phyloP scores from a whole-genome alignment of 306 rosid genomes.

The Medicago ruthenica region DNA sequence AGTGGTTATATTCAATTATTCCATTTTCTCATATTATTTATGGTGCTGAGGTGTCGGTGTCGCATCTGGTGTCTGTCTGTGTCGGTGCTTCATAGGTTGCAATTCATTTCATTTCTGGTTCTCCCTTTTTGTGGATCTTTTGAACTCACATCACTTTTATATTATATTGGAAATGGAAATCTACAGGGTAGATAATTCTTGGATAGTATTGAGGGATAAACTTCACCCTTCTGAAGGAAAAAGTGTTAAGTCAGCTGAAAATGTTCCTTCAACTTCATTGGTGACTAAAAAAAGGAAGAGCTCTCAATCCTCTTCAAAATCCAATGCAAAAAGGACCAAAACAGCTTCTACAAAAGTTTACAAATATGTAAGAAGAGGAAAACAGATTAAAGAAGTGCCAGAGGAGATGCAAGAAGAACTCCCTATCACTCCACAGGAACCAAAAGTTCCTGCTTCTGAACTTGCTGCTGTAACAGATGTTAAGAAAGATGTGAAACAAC shows the following conservation, averaged over 20 bases:
- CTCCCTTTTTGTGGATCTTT: background rate
- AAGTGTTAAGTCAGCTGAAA: background rate
- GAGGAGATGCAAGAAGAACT: conserved; percentile 33
- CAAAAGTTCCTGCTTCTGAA: conserved; percentile 25
- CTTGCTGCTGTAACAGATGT: conserved; percentile 30
- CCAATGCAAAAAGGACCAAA: conserved; percentile 42
- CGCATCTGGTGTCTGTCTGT: background rate
- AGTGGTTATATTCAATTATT: background rate
- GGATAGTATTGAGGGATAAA: conserved; percentile 50
- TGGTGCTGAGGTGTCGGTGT: background rate
- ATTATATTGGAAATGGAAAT: conserved; percentile 18
- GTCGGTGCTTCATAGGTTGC: background rate
- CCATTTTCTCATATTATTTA: background rate
- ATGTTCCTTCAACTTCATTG: conserved; percentile 30
- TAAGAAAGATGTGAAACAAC: conserved; percentile 28
- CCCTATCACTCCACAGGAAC: conserved; percentile 17
- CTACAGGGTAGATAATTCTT: conserved; percentile 55
- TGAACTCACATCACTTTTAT: conserved; percentile 1
- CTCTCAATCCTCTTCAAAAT: conserved; percentile 40
- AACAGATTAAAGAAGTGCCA: conserved; percentile 29
- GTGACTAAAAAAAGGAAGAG: conserved; percentile 44
- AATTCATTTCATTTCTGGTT: background rate
- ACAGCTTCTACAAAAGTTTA: conserved; percentile 13
- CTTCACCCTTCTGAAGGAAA: conserved; percentile 42
- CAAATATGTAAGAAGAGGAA: background rate